Conservation (phyloP, 1,139 yeast genomes). For the Geotrichum histeridarum region DNA sequence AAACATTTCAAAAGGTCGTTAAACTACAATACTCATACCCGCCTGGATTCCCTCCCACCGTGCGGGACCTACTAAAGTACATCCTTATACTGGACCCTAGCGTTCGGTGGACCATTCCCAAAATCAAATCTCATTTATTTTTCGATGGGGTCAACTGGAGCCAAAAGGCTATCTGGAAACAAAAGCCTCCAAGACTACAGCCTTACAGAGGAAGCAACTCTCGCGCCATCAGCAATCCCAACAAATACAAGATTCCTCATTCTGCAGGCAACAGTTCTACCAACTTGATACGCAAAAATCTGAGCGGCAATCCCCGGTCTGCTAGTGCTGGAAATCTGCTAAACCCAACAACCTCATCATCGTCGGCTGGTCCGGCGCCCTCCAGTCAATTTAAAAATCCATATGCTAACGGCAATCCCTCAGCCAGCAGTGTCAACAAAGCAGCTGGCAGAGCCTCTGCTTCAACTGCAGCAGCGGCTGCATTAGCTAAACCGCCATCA, state of each 20-base stretch:
- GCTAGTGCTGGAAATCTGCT: conserved; percentile 11
- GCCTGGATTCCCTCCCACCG: conserved; percentile 68
- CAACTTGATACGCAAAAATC: conserved; percentile 18
- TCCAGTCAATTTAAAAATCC: background rate
- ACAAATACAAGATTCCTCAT: background rate
- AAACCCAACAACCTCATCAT: background rate
- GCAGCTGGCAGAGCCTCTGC: conserved; percentile 6
- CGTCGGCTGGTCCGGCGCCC: background rate
- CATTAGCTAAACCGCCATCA: conserved; percentile 24
- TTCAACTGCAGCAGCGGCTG: conserved; percentile 37
- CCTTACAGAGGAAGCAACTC: conserved; percentile 53
- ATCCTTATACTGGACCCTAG: conserved; percentile 63
- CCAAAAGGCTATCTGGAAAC: conserved; percentile 61
- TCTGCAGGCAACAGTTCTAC: conserved; percentile 6
- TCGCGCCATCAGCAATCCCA: conserved; percentile 24
- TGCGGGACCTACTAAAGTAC: conserved; percentile 64
- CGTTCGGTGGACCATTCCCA: conserved; percentile 56
- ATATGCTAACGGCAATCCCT: background rate
- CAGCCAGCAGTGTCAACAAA: conserved; percentile 23
- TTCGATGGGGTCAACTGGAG: conserved; percentile 70
- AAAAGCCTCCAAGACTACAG: conserved; percentile 68
- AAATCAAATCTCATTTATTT: conserved; percentile 70
- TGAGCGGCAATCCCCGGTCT: conserved; percentile 10
- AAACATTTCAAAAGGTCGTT: conserved; percentile 89
- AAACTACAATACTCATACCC: conserved; percentile 77